Conservation (phyloP, 83 land plant genomes). For the Isoetes engelmannii region DNA sequence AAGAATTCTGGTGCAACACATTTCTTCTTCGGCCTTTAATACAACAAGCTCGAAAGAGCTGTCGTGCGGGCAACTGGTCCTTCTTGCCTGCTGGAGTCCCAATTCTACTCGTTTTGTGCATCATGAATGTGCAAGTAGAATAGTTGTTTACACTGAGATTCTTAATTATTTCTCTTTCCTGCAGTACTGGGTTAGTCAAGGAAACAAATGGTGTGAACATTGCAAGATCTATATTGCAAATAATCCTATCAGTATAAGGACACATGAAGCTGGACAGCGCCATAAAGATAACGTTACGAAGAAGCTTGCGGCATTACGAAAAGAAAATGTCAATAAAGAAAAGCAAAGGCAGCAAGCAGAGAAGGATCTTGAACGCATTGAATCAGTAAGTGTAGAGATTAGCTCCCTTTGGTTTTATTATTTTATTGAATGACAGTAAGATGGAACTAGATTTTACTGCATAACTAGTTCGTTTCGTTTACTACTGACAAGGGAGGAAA, state of each 20-base stretch:
- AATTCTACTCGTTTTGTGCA: too few species aligned
- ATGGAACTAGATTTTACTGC: not conserved
- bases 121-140: too few species aligned
- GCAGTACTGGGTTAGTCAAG: conserved; percentile 99
- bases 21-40: too few species aligned
- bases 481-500: not conserved
- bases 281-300: conserved; percentile 86
- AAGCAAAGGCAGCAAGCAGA: conserved; percentile 62
- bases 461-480: conserved; percentile 10
- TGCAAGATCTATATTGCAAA: conserved; percentile 91
- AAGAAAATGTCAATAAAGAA: conserved; percentile 69
- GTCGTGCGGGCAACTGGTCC: too few species aligned
- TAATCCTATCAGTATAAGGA: conserved; percentile 76
- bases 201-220: conserved; percentile 96
- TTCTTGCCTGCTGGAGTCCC: too few species aligned
- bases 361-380: conserved; percentile 68
- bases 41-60: too few species aligned
- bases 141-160: too few species aligned
- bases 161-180: conserved; percentile 3
- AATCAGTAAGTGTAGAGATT: conserved; percentile 48
- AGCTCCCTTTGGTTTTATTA: not conserved
- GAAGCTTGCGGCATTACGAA: conserved; percentile 56
- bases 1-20: too few species aligned
- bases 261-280: conserved; percentile 78
- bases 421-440: too few species aligned